Conservation (phyloP, 106 monocot genomes). For the Phalaenopsis equestris region DNA sequence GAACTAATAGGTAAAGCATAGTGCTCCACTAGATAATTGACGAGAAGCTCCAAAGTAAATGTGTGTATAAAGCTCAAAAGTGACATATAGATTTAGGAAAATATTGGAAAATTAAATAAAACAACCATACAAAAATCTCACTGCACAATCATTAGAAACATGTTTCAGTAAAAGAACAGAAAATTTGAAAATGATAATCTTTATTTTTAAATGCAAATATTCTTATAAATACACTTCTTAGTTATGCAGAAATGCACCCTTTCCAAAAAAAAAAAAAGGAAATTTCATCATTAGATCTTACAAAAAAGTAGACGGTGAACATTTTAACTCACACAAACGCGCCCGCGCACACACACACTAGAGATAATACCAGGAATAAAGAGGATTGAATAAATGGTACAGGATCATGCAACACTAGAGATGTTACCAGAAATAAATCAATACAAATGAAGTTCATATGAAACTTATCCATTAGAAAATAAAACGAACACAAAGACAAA, state of each 20-base stretch:
- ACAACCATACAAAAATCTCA: background rate
- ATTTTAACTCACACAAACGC: too few species aligned
- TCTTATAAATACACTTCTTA: background rate
- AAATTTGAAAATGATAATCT: background rate
- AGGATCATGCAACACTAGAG: background rate
- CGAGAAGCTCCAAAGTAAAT: background rate
- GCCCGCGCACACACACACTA: background rate
- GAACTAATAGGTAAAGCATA: constrained; percentile 10
- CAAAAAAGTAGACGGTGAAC: too few species aligned
- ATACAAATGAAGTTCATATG: background rate
- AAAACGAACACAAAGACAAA: background rate
- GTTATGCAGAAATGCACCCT: background rate
- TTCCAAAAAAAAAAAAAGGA: too few species aligned
- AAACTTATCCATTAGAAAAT: background rate
- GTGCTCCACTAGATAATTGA: background rate
- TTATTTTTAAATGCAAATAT: background rate
- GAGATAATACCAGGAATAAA: background rate
- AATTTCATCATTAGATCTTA: too few species aligned
- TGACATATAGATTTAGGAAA: background rate
- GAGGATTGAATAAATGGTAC: background rate
- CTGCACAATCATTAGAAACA: background rate
- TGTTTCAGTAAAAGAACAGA: background rate
- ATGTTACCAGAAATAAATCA: background rate
- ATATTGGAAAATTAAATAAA: background rate
- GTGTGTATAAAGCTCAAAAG: background rate